Percentiles rank a stretch among this genome's conserved stretches.
phyloP scores from a whole-genome alignment of 495 filamentous ascomycete species.

The Talaromyces ruber region DNA sequence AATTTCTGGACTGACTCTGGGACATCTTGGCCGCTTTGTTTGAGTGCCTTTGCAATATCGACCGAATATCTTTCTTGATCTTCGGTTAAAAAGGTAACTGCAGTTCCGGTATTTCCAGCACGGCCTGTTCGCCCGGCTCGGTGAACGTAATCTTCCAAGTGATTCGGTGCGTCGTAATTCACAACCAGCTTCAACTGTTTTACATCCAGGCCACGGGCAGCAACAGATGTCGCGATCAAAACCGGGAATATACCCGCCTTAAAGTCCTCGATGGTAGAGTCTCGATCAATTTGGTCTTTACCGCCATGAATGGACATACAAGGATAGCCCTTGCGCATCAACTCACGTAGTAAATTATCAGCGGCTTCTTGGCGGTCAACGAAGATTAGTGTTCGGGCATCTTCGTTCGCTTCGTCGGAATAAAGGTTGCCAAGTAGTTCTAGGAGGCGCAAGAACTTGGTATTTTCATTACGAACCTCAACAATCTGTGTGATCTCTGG shows the following conservation, averaged over 20 bases:
- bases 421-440: constrained; percentile 85
- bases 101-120: constrained; percentile 90
- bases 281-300: constrained; percentile 91
- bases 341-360: constrained; percentile 70
- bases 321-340: constrained; percentile 84
- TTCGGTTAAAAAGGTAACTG: constrained; percentile 87
- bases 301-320: constrained; percentile 96
- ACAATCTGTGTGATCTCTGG: constrained; percentile 94
- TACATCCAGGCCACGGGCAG: constrained; percentile 90
- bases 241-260: constrained; percentile 85
- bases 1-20: constrained; percentile 63
- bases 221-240: constrained; percentile 90
- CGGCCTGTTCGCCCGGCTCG: constrained; percentile 90
- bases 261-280: constrained; percentile 92
- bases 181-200: constrained; percentile 95
- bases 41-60: constrained; percentile 88
- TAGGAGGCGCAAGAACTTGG: constrained; percentile 77
- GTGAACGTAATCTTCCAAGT: constrained; percentile 97
- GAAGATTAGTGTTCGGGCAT: constrained; percentile 84
- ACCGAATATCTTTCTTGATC: constrained; percentile 86
- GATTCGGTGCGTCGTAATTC: constrained; percentile 95
- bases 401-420: constrained; percentile 66
- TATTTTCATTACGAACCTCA: constrained; percentile 73
- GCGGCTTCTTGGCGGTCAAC: constrained; percentile 94
- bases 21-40: constrained; percentile 75